These are phyloP conservation scores for Ilyonectria robusta DNA, from an alignment of 2,329 filamentous ascomycete species.

Conservation along the genomic window DNA sequence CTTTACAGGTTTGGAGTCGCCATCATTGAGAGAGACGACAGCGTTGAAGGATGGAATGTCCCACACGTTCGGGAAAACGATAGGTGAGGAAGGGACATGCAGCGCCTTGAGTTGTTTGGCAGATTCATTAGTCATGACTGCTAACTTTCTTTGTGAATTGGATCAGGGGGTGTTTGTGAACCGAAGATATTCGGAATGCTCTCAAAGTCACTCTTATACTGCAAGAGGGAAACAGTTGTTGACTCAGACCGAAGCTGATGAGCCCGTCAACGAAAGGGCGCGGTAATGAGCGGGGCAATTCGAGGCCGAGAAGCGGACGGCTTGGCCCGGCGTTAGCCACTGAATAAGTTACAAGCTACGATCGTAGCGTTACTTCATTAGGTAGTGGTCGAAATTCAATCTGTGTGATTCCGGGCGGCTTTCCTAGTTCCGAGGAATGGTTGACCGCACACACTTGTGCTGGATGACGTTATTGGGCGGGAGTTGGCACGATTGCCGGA, in stretches of 20 bases:
- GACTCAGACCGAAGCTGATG: conserved; percentile 13
- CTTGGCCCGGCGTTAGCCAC: not conserved
- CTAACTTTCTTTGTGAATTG: not conserved
- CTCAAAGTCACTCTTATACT: not conserved
- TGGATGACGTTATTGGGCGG: conserved; percentile 20
- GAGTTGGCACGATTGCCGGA: conserved; percentile 15
- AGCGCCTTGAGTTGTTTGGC: conserved; percentile 59
- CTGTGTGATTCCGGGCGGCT: no score
- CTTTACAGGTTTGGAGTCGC: conserved; percentile 52
- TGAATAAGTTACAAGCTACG: not conserved
- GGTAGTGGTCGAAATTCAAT: not conserved
- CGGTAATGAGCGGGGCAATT: conserved; percentile 26
- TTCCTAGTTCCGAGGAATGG: not conserved
- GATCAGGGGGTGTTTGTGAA: not conserved
- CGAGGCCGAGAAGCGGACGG: not conserved
- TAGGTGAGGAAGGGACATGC: conserved; percentile 64
- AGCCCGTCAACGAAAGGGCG: conserved; percentile 38
- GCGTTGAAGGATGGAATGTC: conserved; percentile 64
- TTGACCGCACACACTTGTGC: not conserved
- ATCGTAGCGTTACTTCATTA: no score
- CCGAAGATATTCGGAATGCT: not conserved
- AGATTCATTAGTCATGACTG: conserved; percentile 46
- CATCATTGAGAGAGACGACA: conserved; percentile 59
- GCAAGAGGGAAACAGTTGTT: not conserved
- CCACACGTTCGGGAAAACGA: conserved; percentile 70